Evolutionary conservation across 345 rosid genomes (phyloP).

Genomic region (rapeseed (Brassica napus)): DNA sequence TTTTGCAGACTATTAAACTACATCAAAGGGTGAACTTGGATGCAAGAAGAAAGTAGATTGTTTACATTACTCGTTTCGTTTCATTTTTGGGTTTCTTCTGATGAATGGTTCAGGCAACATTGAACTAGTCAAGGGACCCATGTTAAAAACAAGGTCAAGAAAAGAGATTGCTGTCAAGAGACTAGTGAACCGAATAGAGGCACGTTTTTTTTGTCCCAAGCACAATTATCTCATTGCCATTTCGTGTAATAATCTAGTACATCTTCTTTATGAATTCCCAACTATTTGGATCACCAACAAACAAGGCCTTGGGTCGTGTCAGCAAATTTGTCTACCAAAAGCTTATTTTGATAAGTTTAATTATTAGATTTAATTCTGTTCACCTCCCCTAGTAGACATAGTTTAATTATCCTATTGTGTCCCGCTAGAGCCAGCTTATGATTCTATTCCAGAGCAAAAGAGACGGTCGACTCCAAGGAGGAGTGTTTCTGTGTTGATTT

Average conservation of each 20-base stretch:
- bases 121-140: not conserved
- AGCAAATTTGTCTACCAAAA: slow-evolving; percentile 16
- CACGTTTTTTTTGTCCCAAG: not conserved
- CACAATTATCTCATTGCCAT: slow-evolving; percentile 22
- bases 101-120: not conserved
- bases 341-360: not conserved
- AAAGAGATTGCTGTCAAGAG: not conserved
- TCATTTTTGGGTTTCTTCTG: not conserved
- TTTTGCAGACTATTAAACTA: not conserved
- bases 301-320: slow-evolving; percentile 17
- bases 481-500: too few relatives aligned
- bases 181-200: not conserved
- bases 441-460: too few relatives aligned
- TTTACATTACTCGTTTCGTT: not conserved
- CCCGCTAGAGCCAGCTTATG: too few relatives aligned
- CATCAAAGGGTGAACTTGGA: not conserved
- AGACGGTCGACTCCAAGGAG: too few relatives aligned
- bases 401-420: too few relatives aligned
- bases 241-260: slow-evolving; percentile 26
- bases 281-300: slow-evolving; percentile 26
- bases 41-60: not conserved
- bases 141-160: not conserved
- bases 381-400: too few relatives aligned
- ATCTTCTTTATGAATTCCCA: slow-evolving; percentile 27
- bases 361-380: too few relatives aligned